Conservation (phyloP, 1,284 basidiomycete genomes). For the Trichosporon inkin region DNA sequence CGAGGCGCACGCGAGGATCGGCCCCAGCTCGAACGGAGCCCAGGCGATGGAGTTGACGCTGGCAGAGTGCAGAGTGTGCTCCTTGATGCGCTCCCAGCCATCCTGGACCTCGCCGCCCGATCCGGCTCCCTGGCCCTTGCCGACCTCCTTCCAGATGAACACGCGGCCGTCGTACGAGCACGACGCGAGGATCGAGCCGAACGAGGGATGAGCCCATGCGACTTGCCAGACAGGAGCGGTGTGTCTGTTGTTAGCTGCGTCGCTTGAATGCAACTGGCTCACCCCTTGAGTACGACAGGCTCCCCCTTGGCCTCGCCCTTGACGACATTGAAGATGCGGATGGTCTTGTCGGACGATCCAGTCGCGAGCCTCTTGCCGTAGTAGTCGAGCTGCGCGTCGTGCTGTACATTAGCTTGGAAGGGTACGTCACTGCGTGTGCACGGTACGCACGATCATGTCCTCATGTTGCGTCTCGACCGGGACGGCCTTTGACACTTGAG, state of each 20-base stretch:
- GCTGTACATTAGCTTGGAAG: conserved; percentile 54
- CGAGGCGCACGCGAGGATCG: conserved; percentile 95
- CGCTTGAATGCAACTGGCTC: no score
- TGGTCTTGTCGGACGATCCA: conserved; percentile 91
- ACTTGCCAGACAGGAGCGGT: conserved; percentile 98
- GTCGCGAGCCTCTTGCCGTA: conserved; percentile 95
- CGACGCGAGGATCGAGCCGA: conserved; percentile 91
- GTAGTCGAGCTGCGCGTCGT: conserved; percentile 97
- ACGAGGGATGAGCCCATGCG: conserved; percentile 97
- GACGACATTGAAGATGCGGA: conserved; percentile 92
- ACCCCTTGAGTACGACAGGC: conserved; percentile 80
- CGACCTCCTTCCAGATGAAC: conserved; percentile 89
- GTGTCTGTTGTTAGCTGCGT: conserved; percentile 56
- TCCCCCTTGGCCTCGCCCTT: conserved; percentile 68
- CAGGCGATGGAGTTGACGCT: conserved; percentile 95
- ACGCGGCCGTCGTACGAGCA: conserved; percentile 98
- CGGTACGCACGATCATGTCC: conserved; percentile 79
- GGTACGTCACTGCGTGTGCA: neutral
- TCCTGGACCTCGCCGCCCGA: conserved; percentile 51
- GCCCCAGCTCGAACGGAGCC: conserved; percentile 96
- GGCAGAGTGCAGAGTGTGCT: conserved; percentile 89
- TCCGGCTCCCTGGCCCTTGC: conserved; percentile 41
- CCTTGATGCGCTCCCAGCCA: conserved; percentile 90
- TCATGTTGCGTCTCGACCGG: conserved; percentile 82
- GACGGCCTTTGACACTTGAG: conserved; percentile 38